Evolutionary conservation across 345 rosid genomes (phyloP).

Genomic region (Brassica incana): DNA sequence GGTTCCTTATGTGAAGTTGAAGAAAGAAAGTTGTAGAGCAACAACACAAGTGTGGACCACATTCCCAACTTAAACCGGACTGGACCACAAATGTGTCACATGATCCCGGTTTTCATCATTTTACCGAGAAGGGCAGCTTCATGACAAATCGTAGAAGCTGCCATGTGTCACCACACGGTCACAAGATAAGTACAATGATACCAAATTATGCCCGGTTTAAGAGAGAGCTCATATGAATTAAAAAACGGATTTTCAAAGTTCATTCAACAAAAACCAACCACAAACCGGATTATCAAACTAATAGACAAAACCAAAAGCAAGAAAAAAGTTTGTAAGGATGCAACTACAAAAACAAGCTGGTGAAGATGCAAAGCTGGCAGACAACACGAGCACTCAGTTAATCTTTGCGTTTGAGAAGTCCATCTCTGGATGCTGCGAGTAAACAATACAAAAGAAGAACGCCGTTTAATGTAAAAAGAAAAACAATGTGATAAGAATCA

Average conservation of each 20-base stretch:
- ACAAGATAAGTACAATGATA: conserved; percentile 12
- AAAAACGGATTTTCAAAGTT: neutral
- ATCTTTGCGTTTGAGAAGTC: conserved; percentile 89
- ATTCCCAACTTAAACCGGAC: conserved; percentile 22
- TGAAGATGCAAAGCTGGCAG: conserved; percentile 21
- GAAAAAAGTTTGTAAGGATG: conserved; percentile 1
- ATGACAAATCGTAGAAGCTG: conserved; percentile 5
- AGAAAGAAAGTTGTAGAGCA: conserved; percentile 15
- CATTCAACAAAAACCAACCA: neutral
- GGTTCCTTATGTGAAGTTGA: conserved; percentile 24
- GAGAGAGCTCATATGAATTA: neutral
- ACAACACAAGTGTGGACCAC: conserved; percentile 25
- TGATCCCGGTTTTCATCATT: conserved; percentile 26
- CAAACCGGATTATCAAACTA: conserved; percentile 10
- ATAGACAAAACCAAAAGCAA: conserved; percentile 21
- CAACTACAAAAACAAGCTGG: conserved; percentile 12
- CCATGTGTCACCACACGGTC: conserved; percentile 21
- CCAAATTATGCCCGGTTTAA: conserved; percentile 11
- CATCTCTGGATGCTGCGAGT: conserved; percentile 94
- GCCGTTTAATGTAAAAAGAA: neutral
- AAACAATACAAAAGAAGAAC: conserved; percentile 1
- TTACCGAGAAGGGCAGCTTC: conserved; percentile 26
- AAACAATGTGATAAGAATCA: neutral
- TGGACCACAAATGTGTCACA: conserved; percentile 26
- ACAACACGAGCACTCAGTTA: conserved; percentile 34